Conservation (phyloP, 192 early-diverging fungal genomes). For the Kickxella alabastrina region DNA sequence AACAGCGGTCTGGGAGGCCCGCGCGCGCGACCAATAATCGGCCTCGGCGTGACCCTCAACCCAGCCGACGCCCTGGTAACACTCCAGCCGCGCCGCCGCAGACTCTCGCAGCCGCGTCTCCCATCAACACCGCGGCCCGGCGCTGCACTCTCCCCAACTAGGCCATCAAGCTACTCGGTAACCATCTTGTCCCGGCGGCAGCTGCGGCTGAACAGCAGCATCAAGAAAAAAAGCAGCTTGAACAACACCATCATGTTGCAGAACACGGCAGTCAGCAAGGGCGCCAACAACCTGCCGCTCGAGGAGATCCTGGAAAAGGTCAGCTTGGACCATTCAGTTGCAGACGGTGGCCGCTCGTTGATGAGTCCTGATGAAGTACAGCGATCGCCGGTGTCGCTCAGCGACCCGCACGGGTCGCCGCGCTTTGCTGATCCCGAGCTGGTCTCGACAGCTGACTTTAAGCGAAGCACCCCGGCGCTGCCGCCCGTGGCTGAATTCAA, state of each 20-base stretch:
- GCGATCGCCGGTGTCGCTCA: constrained; percentile 12
- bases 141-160: neutral
- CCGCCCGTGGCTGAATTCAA: too few species aligned
- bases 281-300: too few species aligned
- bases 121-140: constrained; percentile 1
- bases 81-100: constrained; percentile 18
- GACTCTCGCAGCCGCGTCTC: neutral
- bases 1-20: neutral
- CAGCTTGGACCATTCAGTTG: too few species aligned
- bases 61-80: constrained; percentile 34
- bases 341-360: constrained; percentile 3
- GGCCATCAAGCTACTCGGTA: neutral
- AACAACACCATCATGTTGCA: too few species aligned
- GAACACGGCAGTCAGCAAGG: too few species aligned
- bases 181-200: neutral
- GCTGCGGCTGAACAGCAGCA: neutral
- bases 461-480: neutral
- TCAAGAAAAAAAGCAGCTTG: too few species aligned
- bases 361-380: too few species aligned
- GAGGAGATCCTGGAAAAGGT: too few species aligned
- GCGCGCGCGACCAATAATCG: constrained; percentile 33
- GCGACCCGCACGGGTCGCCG: constrained; percentile 6
- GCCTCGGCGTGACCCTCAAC: constrained; percentile 40
- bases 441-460: neutral
- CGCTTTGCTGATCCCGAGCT: constrained; percentile 12